Conservation (phyloP, 257 asterid species). For the Eustoma russellianum region DNA sequence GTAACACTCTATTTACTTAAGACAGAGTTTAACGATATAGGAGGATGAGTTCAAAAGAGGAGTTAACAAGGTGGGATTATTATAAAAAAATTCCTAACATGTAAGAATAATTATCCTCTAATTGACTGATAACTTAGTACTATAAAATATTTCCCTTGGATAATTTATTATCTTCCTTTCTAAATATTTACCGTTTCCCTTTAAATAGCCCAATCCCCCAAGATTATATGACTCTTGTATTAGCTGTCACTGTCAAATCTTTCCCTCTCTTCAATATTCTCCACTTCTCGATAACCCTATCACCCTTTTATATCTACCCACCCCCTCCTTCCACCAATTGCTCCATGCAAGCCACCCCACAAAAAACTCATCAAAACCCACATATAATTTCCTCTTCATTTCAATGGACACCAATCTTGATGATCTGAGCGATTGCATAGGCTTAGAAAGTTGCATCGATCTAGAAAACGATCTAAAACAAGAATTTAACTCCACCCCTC, state of each 20-base stretch:
- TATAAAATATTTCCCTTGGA: no score
- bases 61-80: no score
- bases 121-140: no score
- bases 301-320: slow-evolving; percentile 5
- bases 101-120: no score
- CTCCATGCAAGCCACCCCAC: not conserved
- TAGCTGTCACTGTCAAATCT: slow-evolving; percentile 43
- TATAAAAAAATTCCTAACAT: no score
- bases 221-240: slow-evolving; percentile 19
- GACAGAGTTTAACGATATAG: no score
- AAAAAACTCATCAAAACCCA: slow-evolving; percentile 1
- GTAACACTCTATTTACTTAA: no score
- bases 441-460: slow-evolving; percentile 43
- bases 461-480: slow-evolving; percentile 17
- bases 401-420: no score
- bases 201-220: slow-evolving; percentile 19
- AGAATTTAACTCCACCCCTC: not conserved
- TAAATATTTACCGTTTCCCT: not conserved
- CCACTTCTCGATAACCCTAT: slow-evolving; percentile 14
- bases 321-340: not conserved
- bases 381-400: no score
- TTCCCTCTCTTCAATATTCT: slow-evolving; percentile 23
- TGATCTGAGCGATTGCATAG: slow-evolving; percentile 35
- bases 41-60: no score
- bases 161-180: no score